These are phyloP conservation scores for Hericium rajendrae DNA, from an alignment of 768 basidiomycete genomes.

Conservation along the genomic window DNA sequence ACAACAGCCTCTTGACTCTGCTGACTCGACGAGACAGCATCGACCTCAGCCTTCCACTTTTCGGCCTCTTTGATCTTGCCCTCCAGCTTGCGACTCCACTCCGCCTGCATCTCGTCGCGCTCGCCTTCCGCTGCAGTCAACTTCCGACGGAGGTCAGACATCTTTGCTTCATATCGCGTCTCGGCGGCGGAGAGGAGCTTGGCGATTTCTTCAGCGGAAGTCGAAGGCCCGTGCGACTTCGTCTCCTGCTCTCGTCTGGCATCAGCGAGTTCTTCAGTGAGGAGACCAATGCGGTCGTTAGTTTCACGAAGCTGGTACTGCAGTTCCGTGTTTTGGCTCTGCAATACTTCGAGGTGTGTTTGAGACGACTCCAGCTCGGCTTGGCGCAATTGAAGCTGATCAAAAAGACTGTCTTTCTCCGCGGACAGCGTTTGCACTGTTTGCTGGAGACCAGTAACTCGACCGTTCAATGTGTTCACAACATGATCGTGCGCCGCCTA, in stretches of 20 bases:
- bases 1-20: conserved; percentile 49
- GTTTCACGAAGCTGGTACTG: conserved; percentile 81
- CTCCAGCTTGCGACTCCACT: conserved; percentile 78
- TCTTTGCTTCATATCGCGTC: conserved; percentile 63
- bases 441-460: conserved; percentile 60
- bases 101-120: conserved; percentile 76
- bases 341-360: conserved; percentile 62
- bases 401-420: conserved; percentile 78
- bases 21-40: conserved; percentile 44
- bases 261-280: conserved; percentile 65
- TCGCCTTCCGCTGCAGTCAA: conserved; percentile 67
- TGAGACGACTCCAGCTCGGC: conserved; percentile 84
- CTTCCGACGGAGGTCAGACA: conserved; percentile 61
- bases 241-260: conserved; percentile 48
- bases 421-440: conserved; percentile 57
- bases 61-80: conserved; percentile 76
- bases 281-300: conserved; percentile 57
- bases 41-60: conserved; percentile 50
- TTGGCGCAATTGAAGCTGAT: conserved; percentile 78
- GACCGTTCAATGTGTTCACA: conserved; percentile 44
- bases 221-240: conserved; percentile 33
- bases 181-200: conserved; percentile 67
- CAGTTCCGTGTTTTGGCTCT: conserved; percentile 73
- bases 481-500: conserved; percentile 68
- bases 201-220: conserved; percentile 55